phyloP scores from a whole-genome alignment of 1,139 yeast genomes.

The Yamadazyma sp. region DNA sequence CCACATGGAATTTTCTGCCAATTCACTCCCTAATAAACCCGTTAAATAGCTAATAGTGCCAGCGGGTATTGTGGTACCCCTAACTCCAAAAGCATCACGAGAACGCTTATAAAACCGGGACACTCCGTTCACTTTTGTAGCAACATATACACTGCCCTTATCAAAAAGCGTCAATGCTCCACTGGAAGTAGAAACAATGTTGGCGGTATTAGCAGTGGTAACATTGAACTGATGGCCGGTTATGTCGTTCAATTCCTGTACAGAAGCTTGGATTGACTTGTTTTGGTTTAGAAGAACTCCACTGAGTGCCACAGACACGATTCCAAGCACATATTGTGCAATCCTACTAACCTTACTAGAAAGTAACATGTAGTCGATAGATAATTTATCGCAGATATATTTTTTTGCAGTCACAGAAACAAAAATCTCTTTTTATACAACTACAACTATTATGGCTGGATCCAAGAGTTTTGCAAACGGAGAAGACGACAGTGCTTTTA shows the following conservation, averaged over 20 bases:
- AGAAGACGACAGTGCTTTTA: background rate
- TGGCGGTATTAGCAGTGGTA: constrained; percentile 6
- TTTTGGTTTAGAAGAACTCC: constrained; percentile 8
- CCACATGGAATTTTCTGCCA: constrained; percentile 10
- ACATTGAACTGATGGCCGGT: constrained; percentile 5
- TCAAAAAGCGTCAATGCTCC: constrained; percentile 7
- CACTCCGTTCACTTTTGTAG: background rate
- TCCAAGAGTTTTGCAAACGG: background rate
- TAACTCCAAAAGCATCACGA: background rate
- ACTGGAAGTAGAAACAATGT: constrained; percentile 3
- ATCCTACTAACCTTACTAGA: constrained; percentile 6
- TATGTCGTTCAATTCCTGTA: constrained; percentile 6
- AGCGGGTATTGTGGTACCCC: constrained; percentile 1
- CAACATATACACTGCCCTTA: constrained; percentile 3
- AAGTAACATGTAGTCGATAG: constrained; percentile 3
- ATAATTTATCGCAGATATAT: background rate
- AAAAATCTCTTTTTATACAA: background rate
- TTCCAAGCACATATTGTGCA: constrained; percentile 6
- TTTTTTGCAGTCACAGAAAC: constrained; percentile 3
- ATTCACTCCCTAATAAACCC: constrained; percentile 8
- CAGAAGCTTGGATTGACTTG: background rate
- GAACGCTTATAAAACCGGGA: constrained; percentile 3
- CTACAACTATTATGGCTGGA: background rate
- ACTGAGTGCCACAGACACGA: constrained; percentile 5
- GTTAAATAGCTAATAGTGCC: constrained; percentile 4